Evolutionary conservation across 345 rosid genomes (phyloP), one percentile per base, ranked within the genome.

Genomic region (Cardamine resedifolia): DNA sequence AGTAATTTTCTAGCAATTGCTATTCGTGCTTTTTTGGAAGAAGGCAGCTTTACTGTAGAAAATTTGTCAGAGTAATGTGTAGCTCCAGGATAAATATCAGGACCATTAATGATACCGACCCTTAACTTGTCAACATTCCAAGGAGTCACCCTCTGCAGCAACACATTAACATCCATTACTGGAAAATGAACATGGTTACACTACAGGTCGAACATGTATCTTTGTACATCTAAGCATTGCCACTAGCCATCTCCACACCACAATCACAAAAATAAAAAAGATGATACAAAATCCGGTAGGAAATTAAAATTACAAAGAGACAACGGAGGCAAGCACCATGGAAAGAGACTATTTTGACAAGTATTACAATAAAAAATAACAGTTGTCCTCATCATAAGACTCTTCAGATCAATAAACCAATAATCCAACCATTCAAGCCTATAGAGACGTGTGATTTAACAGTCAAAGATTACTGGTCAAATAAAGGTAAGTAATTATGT

Each of bases 81-180:
- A 28, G 99, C 99, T 73, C 99, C 99, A 11, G 98, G 99, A 78
- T 91, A 88, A 71, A 79, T 39, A 21, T 88, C 88, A 69, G 99
- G 65, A 4, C 99, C 99, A 81, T 95, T 95, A 71, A 91, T 76
- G 45, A 95, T 84, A 49, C 96, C 90, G 34, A 80, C 83, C 74
- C 96, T 86, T 87, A 95, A 77, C 78, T 83, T 87, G 24, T 64
- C 68, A 56, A 73, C 77, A 83, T 91, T 95, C 96, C 96, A 95
- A 21, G 96, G 85, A 51, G 96, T 95, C 75, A 91, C 98, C 79
- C 91, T 87, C 98, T 95, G 83, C 79, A 75, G 61, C 28, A 47
- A 77, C 6, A 78, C 33, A 53, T n/a, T 43, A 59, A 44, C 15
- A 65, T 51, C 16, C 36, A 66, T 48, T 23, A 57, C 45, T 33